Evolutionary conservation across 129 eudicot genomes (phyloP).

Genomic region (Deinandra increscens): DNA sequence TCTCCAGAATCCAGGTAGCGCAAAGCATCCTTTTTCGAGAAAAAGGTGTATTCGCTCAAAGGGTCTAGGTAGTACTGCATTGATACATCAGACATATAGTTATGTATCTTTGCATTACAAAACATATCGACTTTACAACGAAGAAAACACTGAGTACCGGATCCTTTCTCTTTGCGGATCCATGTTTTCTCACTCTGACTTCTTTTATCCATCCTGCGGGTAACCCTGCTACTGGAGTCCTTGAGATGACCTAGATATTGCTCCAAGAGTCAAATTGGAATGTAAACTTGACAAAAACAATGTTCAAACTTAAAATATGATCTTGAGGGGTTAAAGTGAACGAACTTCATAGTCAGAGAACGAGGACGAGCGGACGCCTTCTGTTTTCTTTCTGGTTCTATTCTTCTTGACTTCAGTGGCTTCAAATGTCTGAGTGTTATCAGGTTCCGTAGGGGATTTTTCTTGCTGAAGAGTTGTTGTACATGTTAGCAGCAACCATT

Average conservation of each 20-base stretch:
- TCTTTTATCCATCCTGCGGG: slow-evolving; percentile 86
- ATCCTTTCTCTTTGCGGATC: slow-evolving; percentile 34
- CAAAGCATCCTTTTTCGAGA: slow-evolving; percentile 62
- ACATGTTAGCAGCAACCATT: slow-evolving; percentile 22
- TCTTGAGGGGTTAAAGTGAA: slow-evolving; percentile 17
- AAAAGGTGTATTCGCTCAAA: slow-evolving; percentile 50
- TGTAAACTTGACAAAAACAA: background rate
- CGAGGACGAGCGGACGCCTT: slow-evolving; percentile 12
- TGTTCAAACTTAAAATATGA: slow-evolving; percentile 16
- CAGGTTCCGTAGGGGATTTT: slow-evolving; percentile 26
- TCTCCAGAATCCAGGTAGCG: slow-evolving; percentile 71
- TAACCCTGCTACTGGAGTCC: slow-evolving; percentile 46
- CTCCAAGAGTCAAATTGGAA: slow-evolving; percentile 23
- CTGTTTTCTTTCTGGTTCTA: slow-evolving; percentile 26
- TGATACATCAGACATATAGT: slow-evolving; percentile 1
- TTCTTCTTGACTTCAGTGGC: slow-evolving; percentile 11
- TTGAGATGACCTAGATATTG: slow-evolving; percentile 50
- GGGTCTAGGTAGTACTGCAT: slow-evolving; percentile 68
- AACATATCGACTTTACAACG: background rate
- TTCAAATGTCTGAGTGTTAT: slow-evolving; percentile 18
- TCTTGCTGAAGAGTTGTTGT: slow-evolving; percentile 12
- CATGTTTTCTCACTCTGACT: slow-evolving; percentile 42
- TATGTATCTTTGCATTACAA: background rate
- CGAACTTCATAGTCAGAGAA: slow-evolving; percentile 33
- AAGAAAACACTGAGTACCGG: slow-evolving; percentile 38